These are phyloP conservation scores for Peronospora belbahrii DNA, from an alignment of 352 stramenopile genomes.

Conservation along the genomic window DNA sequence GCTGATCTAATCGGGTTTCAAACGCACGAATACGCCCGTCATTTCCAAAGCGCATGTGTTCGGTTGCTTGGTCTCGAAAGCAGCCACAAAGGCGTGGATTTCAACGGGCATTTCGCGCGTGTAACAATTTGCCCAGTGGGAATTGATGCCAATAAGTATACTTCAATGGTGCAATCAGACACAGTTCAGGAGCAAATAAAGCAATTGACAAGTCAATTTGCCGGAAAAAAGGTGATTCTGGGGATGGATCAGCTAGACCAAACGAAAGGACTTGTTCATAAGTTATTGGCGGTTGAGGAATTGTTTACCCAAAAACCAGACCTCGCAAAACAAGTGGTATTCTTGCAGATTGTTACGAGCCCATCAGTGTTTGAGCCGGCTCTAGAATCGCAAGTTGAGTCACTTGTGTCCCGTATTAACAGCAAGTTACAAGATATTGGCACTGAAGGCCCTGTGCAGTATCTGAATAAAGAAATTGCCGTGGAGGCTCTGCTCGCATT, in stretches of 20 bases:
- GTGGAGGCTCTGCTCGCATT: slow-evolving; percentile 85
- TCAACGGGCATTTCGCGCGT: slow-evolving; percentile 81
- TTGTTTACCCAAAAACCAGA: slow-evolving; percentile 83
- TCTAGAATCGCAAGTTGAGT: slow-evolving; percentile 81
- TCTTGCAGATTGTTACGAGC: slow-evolving; percentile 89
- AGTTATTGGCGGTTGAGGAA: slow-evolving; percentile 85
- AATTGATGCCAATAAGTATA: slow-evolving; percentile 82
- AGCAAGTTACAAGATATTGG: slow-evolving; percentile 87
- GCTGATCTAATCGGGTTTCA: slow-evolving; percentile 88
- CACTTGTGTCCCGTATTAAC: slow-evolving; percentile 88
- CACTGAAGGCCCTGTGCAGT: slow-evolving; percentile 82
- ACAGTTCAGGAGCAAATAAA: slow-evolving; percentile 58
- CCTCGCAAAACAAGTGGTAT: slow-evolving; percentile 89
- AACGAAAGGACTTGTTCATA: slow-evolving; percentile 88
- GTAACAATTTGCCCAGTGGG: slow-evolving; percentile 84
- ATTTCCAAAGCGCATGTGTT: slow-evolving; percentile 85
- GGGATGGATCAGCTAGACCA: slow-evolving; percentile 80
- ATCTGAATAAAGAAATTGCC: slow-evolving; percentile 85
- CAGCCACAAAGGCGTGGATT: slow-evolving; percentile 84
- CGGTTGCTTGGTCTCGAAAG: slow-evolving; percentile 83
- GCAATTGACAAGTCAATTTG: slow-evolving; percentile 57
- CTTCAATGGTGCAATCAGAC: slow-evolving; percentile 48
- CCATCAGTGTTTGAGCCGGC: slow-evolving; percentile 47
- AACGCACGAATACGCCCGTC: slow-evolving; percentile 85
- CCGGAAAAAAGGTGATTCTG: slow-evolving; percentile 79